Evolutionary conservation across 73 alveolate species (phyloP), one percentile per base, ranked within the genome.

Genomic region (Durusdinium trenchii): DNA sequence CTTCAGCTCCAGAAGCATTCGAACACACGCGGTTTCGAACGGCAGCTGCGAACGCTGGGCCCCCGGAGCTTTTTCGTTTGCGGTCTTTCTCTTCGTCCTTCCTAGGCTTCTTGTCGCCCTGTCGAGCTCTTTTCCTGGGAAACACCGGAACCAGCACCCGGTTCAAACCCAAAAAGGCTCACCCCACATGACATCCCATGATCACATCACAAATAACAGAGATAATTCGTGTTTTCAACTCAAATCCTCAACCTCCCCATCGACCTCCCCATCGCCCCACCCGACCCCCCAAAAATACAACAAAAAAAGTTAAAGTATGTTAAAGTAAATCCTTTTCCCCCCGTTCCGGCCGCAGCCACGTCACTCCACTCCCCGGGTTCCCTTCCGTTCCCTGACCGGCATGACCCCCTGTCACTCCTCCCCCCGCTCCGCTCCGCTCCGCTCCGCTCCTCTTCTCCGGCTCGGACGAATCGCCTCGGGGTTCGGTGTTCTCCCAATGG

Each of bases 91-190:
- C n/a, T n/a, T 61, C 94, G 50, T 84, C 42, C 50, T 84, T 51
- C 32, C 94, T 18, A 36, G 50, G 61, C 78, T 84, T 84, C 50
- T 84, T 84, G 94, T 84, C 94, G 23, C 94, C 94, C 71, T 84
- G 94, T 51, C 76, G 73, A 36, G 94, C 52, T 51, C 94, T 47
- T 36, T 84, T 84, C 94, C 94, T 83, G 60, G 69, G 12, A 23
- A 57, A 12, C 23, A 12, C 69, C 32, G 69, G 69, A 12, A 57
- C n/a, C n/a, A n/a, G n/a, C n/a, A n/a, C n/a, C n/a, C n/a, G n/a
- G n/a, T n/a, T n/a, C n/a, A n/a, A n/a, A n/a, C n/a, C n/a, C n/a
- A n/a, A n/a, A n/a, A n/a, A n/a, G n/a, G n/a, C n/a, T n/a, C n/a
- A n/a, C n/a, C n/a, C n/a, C n/a, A n/a, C n/a, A n/a, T n/a, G n/a